These are phyloP conservation scores for Apiospora aurea DNA, from an alignment of 2,329 filamentous ascomycete species.

Conservation along the genomic window DNA sequence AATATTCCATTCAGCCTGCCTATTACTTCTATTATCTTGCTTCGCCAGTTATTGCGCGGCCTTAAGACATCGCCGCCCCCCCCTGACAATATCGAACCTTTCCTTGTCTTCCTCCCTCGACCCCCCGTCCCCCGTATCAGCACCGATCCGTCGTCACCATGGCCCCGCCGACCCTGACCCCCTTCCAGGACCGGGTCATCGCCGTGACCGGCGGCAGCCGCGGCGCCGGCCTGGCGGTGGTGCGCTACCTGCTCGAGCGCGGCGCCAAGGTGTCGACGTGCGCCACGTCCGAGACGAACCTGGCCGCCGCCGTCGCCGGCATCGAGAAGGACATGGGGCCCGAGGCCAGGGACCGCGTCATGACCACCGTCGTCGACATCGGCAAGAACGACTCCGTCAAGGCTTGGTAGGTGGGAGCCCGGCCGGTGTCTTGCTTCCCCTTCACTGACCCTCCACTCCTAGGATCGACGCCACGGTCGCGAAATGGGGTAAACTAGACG, in stretches of 20 bases:
- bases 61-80: too few species aligned
- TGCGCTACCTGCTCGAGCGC: constrained; percentile 31
- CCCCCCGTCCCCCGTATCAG: neutral
- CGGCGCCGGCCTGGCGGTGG: constrained; percentile 21
- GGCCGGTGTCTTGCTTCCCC: neutral
- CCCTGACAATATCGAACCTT: too few species aligned
- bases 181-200: constrained; percentile 11
- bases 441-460: neutral
- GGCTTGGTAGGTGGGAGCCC: constrained; percentile 28
- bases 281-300: constrained; percentile 37
- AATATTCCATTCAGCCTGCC: neutral
- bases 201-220: constrained; percentile 16
- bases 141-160: neutral
- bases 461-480: constrained; percentile 42
- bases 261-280: constrained; percentile 42
- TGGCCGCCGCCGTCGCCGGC: constrained; percentile 36
- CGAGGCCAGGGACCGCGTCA: constrained; percentile 25
- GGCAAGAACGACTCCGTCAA: constrained; percentile 41
- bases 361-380: constrained; percentile 38
- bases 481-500: constrained; percentile 40
- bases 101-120: neutral
- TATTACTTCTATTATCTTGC: neutral
- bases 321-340: constrained; percentile 36
- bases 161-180: constrained; percentile 1
- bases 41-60: too few species aligned